Base-by-base conservation (phyloP, 2,329 filamentous ascomycete genomes). In the Penicillium sp. region DNA sequence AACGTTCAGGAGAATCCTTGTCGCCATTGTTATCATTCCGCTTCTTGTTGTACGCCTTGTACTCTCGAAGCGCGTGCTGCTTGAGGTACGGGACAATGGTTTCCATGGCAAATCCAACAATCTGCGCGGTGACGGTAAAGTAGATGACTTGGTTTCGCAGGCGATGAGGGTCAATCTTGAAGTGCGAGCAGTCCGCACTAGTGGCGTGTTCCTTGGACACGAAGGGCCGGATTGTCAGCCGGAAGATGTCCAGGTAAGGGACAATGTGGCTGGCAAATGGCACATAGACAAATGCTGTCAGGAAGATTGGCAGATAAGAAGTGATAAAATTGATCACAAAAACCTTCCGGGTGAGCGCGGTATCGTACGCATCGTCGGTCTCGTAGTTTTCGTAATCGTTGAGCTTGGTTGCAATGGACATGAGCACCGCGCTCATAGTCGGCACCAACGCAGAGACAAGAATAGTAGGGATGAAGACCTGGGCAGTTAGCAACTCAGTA, bases 321-420 rank as follows among this genome's bases (percentile, higher is more conserved):
- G 92, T 96, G 75, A 98, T 94, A 77, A 98, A 97, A 79, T 98
- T 96, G 67, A 98, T 85, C n/a, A 98, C 88, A 70, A 99, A 98
- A 52, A 96, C 89, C 79, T 99, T 99, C 62, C 90, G 89, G 1
- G 95, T 92, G 72, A 98, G 83, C 2, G 93, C 90, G 24, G 89
- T 87, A 63, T 96, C 87, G 69, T 97, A 90, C 2, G 87, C 88
- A 64, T 93, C 90, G 56, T 89, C 85, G 0, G 92, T 98, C 70
- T 95, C 90, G 74, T 98, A 97, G 72, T 99, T 99, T 72, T 99
- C 95, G 67, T 88, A 87, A 27, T 92, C 83, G 0, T 90, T 98
- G 24, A 99, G 81, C 54, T 81, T 85, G 19, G 89, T 89, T 4
- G 95, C 95, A 65, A 95, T 85, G 19, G 81, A 84, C 36, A 90